A percentile compares a stretch with the other conserved stretches of the same genome.
These are phyloP conservation scores for Leccinum boreale DNA, from an alignment of 768 basidiomycete species.

Conservation along the genomic window DNA sequence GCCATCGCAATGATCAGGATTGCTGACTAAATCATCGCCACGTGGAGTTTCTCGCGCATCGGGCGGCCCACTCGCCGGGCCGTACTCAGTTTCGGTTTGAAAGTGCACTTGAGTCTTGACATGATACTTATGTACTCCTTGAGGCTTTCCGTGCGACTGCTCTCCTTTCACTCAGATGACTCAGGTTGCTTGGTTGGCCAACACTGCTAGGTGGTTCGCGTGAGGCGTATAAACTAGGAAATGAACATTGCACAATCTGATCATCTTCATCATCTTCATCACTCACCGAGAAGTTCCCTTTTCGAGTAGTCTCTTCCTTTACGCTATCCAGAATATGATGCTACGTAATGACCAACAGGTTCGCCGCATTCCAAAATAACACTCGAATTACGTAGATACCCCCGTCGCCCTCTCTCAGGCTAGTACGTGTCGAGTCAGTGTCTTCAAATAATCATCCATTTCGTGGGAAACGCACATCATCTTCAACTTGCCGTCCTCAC, in stretches of 20 bases:
- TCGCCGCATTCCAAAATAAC: background rate
- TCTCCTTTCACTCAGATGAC: background rate
- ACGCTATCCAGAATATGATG: background rate
- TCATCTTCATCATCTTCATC: too few species aligned
- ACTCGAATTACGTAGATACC: background rate
- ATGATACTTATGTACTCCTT: background rate
- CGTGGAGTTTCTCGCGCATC: background rate
- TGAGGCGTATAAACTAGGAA: background rate
- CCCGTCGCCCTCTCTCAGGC: background rate
- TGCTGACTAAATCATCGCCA: slow-evolving; percentile 7
- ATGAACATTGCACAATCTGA: background rate
- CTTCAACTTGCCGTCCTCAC: background rate
- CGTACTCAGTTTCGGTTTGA: too few species aligned
- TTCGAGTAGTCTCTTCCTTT: background rate
- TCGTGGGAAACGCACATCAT: background rate
- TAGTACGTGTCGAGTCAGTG: background rate
- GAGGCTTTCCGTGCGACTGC: background rate
- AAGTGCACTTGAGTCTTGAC: background rate
- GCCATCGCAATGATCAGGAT: background rate
- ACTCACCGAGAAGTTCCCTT: background rate
- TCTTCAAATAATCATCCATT: background rate
- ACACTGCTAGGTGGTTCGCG: background rate
- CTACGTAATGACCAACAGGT: background rate
- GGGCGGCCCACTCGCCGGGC: too few species aligned
- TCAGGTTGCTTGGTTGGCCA: background rate